Evolutionary conservation across 1,284 basidiomycete genomes (phyloP).

Genomic region (Leccinum fuscescens): DNA sequence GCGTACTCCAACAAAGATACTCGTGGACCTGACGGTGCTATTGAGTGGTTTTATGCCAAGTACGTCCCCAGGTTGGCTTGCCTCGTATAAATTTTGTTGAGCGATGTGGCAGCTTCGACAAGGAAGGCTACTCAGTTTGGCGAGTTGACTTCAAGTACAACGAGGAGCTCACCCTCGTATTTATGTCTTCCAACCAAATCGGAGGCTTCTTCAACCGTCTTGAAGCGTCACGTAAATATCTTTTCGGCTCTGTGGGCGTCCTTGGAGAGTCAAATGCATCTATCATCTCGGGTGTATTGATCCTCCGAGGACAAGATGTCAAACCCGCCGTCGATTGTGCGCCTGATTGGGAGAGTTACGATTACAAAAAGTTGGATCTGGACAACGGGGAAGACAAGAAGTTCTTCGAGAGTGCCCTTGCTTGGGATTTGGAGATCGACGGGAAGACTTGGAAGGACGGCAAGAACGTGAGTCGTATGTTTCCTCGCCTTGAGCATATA

Average conservation of each 20-base stretch:
- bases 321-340: constrained; percentile 77
- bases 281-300: constrained; percentile 77
- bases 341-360: constrained; percentile 92
- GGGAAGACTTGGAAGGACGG: constrained; percentile 88
- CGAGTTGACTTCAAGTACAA: constrained; percentile 97
- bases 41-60: constrained; percentile 93
- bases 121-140: constrained; percentile 90
- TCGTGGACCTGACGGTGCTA: constrained; percentile 65
- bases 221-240: constrained; percentile 92
- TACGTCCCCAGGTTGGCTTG: constrained; percentile 36
- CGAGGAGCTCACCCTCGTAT: constrained; percentile 87
- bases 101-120: constrained; percentile 69
- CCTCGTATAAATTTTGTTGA: constrained; percentile 21
- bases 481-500: background rate
- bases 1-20: constrained; percentile 98
- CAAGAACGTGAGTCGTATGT: constrained; percentile 64
- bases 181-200: constrained; percentile 92
- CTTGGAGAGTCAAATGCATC: constrained; percentile 80
- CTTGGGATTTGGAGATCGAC: constrained; percentile 86
- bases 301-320: constrained; percentile 76
- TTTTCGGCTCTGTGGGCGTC: constrained; percentile 92
- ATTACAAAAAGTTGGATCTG: constrained; percentile 72
- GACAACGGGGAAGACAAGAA: constrained; percentile 71
- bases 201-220: constrained; percentile 96
- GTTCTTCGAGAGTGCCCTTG: constrained; percentile 87